Evolutionary conservation across 768 basidiomycete species (phyloP), one percentile per base, ranked within the genome.

Genomic region (Trametes meyenii): DNA sequence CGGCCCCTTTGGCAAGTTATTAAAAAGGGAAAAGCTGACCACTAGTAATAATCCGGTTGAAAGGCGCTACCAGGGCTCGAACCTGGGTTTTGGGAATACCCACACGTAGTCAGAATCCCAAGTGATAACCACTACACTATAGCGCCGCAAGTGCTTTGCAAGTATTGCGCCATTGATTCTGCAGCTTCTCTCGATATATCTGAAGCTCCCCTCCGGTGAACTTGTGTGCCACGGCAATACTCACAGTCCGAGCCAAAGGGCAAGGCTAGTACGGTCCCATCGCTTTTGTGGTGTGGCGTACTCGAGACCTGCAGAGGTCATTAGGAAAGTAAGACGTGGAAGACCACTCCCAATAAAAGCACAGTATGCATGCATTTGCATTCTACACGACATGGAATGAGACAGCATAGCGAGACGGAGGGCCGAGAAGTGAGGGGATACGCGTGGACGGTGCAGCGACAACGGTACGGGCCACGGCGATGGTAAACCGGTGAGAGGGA

Each of bases 11-110:
- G 29, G 29, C 29, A 8, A 8, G 3, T 33, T 33, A 33, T 3
- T 12, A 42, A 42, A 42, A 42, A 12, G 40, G 14, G 11, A 42
- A 42, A 42, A 4, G 5, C 40, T 42, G 3, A 33, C 29, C 11
- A n/a, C n/a, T n/a, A n/a, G n/a, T n/a, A n/a, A n/a, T n/a, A n/a
- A n/a, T n/a, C n/a, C n/a, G n/a, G n/a, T n/a, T n/a, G n/a, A n/a
- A 45, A 54, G 52, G 52, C 52, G 52, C 52, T 54, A 54, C 52
- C 52, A 54, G 52, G 52, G 52, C 52, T 54, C 52, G 52, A 54
- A 54, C 52, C 52, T 54, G 52, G 52, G 52, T 54, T 54, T 54
- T 54, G 52, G 52, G 52, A 54, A 54, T 12, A n/a, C 16, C 0
- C 12, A 10, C 5, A 7, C 24, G 39, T 3, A 40, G 39, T 54